Base-by-base conservation (phyloP, 495 filamentous ascomycete genomes). In the Aspergillus biplanus region DNA sequence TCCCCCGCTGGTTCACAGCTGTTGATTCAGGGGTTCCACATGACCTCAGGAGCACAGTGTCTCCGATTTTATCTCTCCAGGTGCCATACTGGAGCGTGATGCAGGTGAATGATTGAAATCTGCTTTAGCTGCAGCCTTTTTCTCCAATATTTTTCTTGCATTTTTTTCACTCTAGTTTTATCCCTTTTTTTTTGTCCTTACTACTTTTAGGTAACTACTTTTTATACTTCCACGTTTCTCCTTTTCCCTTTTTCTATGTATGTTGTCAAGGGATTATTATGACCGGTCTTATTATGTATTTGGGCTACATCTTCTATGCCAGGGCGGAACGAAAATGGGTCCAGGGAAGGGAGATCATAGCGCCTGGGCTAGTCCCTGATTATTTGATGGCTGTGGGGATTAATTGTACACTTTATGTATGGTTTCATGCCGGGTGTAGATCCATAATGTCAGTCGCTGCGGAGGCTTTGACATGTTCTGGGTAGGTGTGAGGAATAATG, bases 331-430 rank as follows among this genome's bases (percentile, higher is more conserved):
- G 21, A 12, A 63, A 50, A 49, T 31, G 11, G 34, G 16, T 37
- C 21, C 56, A 47, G 58, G 63, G 34, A 63, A 48, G 18, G 63
- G 52, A 44, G 63, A 65, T 65, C 57, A 65, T 34, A 47, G 46
- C 52, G 44, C 61, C 61, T 63, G 53, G 33, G 37, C 37, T 50
- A n/a, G 32, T 31, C 39, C 39, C 35, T 59, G 44, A 34, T 59
- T 54, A 54, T 54, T 54, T 54, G 13, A 32, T 54, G 52, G 27
- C 3, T 52, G 53, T 63, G 61, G 61, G 61, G 61, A 39, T 44
- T 39, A 52, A 42, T 57, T 34, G 31, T 44, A 15, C 8, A 44
- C 39, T 13, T 44, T 44, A 44, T 44, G 39, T 34, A 33, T 54
- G 27, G 33, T 34, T 54, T 34, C 8, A 33, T 54, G 33, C 47